phyloP scores from a whole-genome alignment of 768 basidiomycete genomes.

The Clitopilus passeckerianus region DNA sequence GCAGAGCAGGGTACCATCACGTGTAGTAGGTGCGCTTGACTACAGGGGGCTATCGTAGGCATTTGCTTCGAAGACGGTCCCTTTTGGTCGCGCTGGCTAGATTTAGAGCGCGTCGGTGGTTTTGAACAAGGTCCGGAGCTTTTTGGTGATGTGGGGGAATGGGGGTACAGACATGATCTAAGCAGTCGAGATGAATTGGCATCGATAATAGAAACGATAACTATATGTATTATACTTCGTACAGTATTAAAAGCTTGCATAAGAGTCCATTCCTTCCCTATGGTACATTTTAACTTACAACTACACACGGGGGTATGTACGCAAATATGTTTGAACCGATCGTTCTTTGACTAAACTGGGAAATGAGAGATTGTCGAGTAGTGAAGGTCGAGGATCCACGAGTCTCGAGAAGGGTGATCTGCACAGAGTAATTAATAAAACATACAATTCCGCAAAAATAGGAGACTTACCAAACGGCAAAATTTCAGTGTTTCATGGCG shows the following conservation, averaged over 20 bases:
- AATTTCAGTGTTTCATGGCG: background rate
- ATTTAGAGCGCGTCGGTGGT: background rate
- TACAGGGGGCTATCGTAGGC: background rate
- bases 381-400: background rate
- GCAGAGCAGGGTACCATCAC: background rate
- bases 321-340: background rate
- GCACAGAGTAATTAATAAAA: background rate
- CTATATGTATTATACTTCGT: background rate
- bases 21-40: background rate
- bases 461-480: background rate
- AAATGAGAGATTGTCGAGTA: background rate
- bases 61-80: background rate
- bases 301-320: background rate
- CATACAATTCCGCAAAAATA: background rate
- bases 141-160: background rate
- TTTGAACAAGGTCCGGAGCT: background rate
- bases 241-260: background rate
- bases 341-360: background rate
- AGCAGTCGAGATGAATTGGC: background rate
- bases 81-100: background rate
- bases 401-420: background rate
- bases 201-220: background rate
- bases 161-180: background rate
- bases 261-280: background rate
- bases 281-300: background rate